Evolutionary conservation across 441 rosid species (phyloP).

Genomic region (Populus tomentosa): DNA sequence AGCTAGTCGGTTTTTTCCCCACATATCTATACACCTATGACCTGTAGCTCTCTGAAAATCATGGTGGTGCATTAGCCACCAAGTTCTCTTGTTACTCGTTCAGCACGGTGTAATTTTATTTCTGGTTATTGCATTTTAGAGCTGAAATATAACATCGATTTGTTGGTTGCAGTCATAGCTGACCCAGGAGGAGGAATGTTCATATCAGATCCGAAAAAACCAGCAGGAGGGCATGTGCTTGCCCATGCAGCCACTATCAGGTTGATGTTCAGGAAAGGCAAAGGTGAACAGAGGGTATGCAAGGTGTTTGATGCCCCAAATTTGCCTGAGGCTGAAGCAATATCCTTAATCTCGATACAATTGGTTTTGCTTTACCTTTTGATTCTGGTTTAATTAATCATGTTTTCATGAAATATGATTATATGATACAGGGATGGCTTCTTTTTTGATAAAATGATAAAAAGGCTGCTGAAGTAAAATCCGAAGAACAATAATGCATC

Average conservation of each 20-base stretch:
- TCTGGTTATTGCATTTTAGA: neutral
- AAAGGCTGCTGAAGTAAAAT: neutral
- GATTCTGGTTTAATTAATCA: neutral
- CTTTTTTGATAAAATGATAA: neutral
- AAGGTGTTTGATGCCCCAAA: constrained; percentile 91
- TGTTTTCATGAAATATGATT: neutral
- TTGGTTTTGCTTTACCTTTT: neutral
- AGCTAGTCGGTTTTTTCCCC: neutral
- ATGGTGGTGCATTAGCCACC: neutral
- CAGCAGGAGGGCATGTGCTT: constrained; percentile 94
- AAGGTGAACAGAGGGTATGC: constrained; percentile 91
- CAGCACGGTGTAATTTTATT: neutral
- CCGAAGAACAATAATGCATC: neutral
- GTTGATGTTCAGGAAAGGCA: constrained; percentile 87
- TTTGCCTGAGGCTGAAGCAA: constrained; percentile 91
- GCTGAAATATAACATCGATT: neutral
- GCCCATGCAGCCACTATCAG: constrained; percentile 93
- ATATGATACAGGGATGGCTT: neutral
- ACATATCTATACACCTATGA: neutral
- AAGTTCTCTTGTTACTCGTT: neutral
- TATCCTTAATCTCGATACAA: constrained; percentile 46
- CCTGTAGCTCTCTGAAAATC: neutral
- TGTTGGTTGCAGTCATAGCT: constrained; percentile 61
- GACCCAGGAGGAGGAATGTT: constrained; percentile 96
- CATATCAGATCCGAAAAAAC: constrained; percentile 92